Conservation (phyloP, 1,284 basidiomycete genomes). For the Cerrena zonata region DNA sequence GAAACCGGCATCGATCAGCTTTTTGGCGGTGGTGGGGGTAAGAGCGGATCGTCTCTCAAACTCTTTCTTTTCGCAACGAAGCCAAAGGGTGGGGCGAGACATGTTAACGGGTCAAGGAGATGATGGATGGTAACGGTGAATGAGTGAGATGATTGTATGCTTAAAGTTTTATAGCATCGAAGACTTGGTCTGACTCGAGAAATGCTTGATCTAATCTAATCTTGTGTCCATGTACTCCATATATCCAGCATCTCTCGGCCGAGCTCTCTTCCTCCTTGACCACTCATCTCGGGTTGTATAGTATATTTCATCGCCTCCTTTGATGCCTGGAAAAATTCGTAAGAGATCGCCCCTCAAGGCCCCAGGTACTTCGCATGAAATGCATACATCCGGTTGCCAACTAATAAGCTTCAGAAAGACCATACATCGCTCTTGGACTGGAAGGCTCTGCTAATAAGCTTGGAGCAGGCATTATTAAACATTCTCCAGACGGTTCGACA, state of each 20-base stretch:
- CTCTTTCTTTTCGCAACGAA: slow-evolving; percentile 91
- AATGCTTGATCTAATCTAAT: slow-evolving; percentile 1
- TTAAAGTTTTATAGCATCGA: slow-evolving; percentile 1
- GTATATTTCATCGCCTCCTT: slow-evolving; percentile 3
- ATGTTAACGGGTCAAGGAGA: slow-evolving; percentile 14
- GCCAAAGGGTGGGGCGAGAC: slow-evolving; percentile 59
- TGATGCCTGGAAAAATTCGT: slow-evolving; percentile 31
- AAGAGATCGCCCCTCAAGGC: slow-evolving; percentile 28
- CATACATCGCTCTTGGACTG: slow-evolving; percentile 76
- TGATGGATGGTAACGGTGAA: slow-evolving; percentile 10
- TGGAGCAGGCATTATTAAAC: slow-evolving; percentile 90
- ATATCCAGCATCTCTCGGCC: too few species aligned
- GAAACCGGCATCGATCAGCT: slow-evolving; percentile 87
- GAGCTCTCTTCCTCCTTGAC: too few species aligned
- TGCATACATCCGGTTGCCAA: too few species aligned
- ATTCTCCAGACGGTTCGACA: slow-evolving; percentile 64
- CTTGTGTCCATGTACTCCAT: background rate
- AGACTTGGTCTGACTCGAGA: slow-evolving; percentile 3
- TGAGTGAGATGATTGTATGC: background rate
- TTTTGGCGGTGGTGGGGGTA: slow-evolving; percentile 88
- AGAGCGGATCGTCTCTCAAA: slow-evolving; percentile 92
- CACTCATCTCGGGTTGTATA: background rate
- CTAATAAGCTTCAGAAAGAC: slow-evolving; percentile 40
- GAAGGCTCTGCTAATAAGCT: slow-evolving; percentile 98
- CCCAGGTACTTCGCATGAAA: slow-evolving; percentile 20